phyloP scores from a whole-genome alignment of 768 basidiomycete species.

The Mrakia frigida region DNA sequence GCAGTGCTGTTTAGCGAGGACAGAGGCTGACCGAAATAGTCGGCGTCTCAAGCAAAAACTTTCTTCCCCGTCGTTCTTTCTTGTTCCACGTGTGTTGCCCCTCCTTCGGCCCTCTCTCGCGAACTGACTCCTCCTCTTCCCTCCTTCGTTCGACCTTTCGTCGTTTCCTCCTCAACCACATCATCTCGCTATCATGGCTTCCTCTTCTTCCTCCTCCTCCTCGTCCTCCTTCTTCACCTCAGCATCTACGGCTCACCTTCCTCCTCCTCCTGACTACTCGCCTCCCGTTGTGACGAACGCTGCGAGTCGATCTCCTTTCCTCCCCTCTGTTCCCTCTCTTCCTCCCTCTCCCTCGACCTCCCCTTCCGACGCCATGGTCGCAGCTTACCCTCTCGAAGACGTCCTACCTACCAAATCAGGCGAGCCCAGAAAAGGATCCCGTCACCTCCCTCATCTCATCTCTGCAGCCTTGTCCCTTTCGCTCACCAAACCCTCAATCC shows the following conservation, averaged over 20 bases:
- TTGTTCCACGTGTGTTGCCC: neutral
- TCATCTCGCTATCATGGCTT: neutral
- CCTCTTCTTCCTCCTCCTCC: neutral
- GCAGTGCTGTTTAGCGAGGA: no score
- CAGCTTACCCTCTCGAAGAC: neutral
- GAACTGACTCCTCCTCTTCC: neutral
- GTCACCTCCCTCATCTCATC: slow-evolving; percentile 6
- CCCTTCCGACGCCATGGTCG: neutral
- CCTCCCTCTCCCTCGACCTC: neutral
- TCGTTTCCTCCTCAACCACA: neutral
- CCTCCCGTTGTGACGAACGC: neutral
- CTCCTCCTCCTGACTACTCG: neutral
- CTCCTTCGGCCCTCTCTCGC: neutral
- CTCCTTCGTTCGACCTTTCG: neutral
- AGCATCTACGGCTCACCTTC: neutral
- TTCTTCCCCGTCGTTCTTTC: neutral
- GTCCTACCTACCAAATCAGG: neutral
- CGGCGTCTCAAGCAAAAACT: neutral
- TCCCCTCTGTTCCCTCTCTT: neutral
- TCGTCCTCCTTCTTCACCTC: neutral
- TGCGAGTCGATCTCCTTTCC: neutral
- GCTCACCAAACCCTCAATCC: neutral
- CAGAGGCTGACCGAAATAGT: no score
- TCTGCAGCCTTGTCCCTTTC: neutral
- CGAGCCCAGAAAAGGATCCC: neutral